Evolutionary conservation across 2,329 filamentous ascomycete species (phyloP), one percentile per base, ranked within the genome.

Genomic region (Penicillium polonicum): DNA sequence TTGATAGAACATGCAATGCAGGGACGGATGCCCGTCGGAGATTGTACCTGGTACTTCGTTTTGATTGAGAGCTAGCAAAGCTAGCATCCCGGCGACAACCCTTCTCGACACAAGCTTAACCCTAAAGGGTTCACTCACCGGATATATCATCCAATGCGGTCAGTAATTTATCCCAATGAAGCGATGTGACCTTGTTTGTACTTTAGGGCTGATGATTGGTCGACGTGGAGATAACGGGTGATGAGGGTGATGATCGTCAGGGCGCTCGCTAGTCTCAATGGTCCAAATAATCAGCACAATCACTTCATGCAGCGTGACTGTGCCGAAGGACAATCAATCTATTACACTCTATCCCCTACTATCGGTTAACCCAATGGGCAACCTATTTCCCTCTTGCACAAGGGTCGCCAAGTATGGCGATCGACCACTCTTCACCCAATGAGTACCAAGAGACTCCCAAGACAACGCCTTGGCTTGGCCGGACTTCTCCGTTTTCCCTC

Each of bases 191-290:
- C 51, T 48, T 54, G 53, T 53, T 50, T 53, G 36, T 41, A 25
- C 17, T 9, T 46, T 55, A 1, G 9, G 31, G 29, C 6, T n/a
- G 43, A 5, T 60, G 57, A 67, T 67, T 67, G 65, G 65, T 54
- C 13, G 23, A 15, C 29, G 25, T 45, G 48, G 48, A 60, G 56
- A 65, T 65, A 60, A 65, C 57, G 50, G 60, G 46, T n/a, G 35
- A 59, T 55, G 65, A 67, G 48, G 61, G 49, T n/a, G 35, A 59
- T 55, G 65, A 67, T 67, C 63, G 53, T 49, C 65, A 67, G 59
- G 61, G 63, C 53, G 23, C 43, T 58, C 42, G 7, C 29, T 60
- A 36, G 21, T 36, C 35, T 61, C 49, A 23, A 49, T 39, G 23
- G 52, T 36, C n/a, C 12, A 2, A 19, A 38, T 9, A 38, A 19